phyloP scores from a whole-genome alignment of 1,284 basidiomycete genomes.

The Abortiporus biennis region DNA sequence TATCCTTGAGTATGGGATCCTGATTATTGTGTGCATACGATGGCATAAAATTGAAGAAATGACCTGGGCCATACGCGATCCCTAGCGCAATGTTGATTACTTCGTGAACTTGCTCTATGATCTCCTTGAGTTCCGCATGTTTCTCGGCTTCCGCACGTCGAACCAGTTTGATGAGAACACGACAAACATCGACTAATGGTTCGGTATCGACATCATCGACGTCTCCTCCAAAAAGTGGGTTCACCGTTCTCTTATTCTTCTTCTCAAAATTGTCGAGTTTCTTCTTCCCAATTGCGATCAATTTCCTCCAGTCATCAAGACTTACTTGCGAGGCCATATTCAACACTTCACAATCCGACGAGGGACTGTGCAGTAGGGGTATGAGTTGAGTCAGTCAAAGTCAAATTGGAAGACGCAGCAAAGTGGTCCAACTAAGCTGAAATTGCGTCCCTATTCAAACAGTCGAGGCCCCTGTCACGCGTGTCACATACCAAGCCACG shows the following conservation, averaged over 20 bases:
- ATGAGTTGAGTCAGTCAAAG: too few species aligned
- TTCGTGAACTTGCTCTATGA: slow-evolving; percentile 28
- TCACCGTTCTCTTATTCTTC: too few species aligned
- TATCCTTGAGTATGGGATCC: slow-evolving; percentile 18
- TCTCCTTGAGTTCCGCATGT: slow-evolving; percentile 14
- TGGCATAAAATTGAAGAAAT: slow-evolving; percentile 19
- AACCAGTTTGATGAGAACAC: slow-evolving; percentile 15
- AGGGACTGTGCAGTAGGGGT: too few species aligned
- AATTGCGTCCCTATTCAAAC: too few species aligned
- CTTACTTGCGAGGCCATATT: too few species aligned
- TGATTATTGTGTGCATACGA: slow-evolving; percentile 28
- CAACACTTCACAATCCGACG: too few species aligned
- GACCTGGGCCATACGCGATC: slow-evolving; percentile 16
- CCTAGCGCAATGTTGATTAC: slow-evolving; percentile 16
- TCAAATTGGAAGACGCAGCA: too few species aligned
- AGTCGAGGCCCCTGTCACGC: too few species aligned
- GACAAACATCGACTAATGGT: background rate
- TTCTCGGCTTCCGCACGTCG: slow-evolving; percentile 14
- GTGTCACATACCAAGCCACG: too few species aligned
- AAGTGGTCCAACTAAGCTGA: too few species aligned
- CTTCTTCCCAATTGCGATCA: background rate
- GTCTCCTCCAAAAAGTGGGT: too few species aligned
- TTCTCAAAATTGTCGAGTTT: background rate
- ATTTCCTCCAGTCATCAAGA: background rate
- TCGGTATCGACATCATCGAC: background rate